Evolutionary conservation across 345 rosid species (phyloP), one percentile per base, ranked within the genome.

Genomic region (Passiflora organensis): DNA sequence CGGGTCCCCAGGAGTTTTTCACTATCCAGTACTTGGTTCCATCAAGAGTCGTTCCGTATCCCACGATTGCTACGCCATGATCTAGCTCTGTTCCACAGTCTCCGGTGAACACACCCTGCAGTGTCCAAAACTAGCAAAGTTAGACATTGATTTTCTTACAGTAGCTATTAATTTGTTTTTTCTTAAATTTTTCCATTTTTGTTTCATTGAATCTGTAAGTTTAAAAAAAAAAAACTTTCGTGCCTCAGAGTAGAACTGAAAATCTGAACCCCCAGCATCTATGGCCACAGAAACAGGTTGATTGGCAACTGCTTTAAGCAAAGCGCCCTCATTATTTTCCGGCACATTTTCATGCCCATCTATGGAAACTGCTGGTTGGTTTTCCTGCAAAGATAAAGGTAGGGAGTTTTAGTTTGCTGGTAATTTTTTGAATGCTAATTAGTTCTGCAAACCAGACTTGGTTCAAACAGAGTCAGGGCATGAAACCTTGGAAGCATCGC

Each of bases 191-290:
- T n/a, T n/a, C n/a, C n/a, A n/a, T n/a, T n/a, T n/a, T n/a, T n/a
- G n/a, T n/a, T n/a, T n/a, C n/a, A n/a, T n/a, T n/a, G n/a, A n/a
- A n/a, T n/a, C n/a, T n/a, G n/a, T n/a, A n/a, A n/a, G n/a, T n/a
- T n/a, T n/a, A 60, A 28, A 6, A 17, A 22, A 6, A 32, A 11
- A 2, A 23, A 48, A 16, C 6, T 23, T 13, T 2, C 1, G 53
- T 65, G 77, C 83, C 85, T 83, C 86, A 13, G 84, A 81, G 79
- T 81, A 86, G 75, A 86, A 76, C 70, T 83, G 82, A 57, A 86
- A 83, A 65, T 86, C 90, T 4, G 80, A 73, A 63, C 87, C 72
- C 6, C 81, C 87, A 15, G 86, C 81, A 13, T 86, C 95, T 6
- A 86, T 81, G 42, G 95, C 87, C 1, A 86, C 85, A 3, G 84